Conservation (phyloP, 495 filamentous ascomycete species). For the Penicilliopsis zonata region DNA sequence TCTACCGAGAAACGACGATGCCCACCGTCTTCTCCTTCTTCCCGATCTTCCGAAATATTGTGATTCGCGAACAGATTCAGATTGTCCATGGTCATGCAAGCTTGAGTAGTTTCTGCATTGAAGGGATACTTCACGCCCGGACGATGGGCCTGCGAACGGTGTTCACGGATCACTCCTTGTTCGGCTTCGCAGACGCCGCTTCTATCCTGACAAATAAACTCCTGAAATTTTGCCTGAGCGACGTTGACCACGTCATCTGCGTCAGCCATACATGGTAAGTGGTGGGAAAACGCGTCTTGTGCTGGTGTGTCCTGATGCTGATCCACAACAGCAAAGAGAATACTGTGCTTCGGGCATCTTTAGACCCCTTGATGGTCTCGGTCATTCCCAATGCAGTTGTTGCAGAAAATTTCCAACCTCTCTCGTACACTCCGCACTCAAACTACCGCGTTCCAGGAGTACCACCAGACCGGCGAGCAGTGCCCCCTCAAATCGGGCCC, state of each 20-base stretch:
- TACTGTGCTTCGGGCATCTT: constrained; percentile 84
- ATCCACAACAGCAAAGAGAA: constrained; percentile 71
- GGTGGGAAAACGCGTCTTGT: background rate
- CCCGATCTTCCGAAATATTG: constrained; percentile 88
- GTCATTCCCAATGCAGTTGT: constrained; percentile 97
- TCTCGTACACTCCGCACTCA: constrained; percentile 26
- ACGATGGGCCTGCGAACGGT: constrained; percentile 95
- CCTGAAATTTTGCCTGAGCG: constrained; percentile 88
- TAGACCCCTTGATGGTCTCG: constrained; percentile 93
- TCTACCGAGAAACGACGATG: constrained; percentile 90
- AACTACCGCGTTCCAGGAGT: constrained; percentile 18
- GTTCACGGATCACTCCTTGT: constrained; percentile 96
- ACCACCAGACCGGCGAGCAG: constrained; percentile 27
- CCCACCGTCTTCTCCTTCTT: constrained; percentile 98
- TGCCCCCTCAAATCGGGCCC: constrained; percentile 51
- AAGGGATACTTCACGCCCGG: constrained; percentile 87
- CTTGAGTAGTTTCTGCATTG: constrained; percentile 83
- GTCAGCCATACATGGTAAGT: constrained; percentile 92
- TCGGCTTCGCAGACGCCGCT: constrained; percentile 92
- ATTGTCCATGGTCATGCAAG: constrained; percentile 96
- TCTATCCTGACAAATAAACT: constrained; percentile 96
- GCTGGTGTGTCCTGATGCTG: constrained; percentile 1
- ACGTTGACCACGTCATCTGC: constrained; percentile 96
- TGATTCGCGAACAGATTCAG: constrained; percentile 85
- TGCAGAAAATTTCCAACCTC: constrained; percentile 83